Percentiles rank a stretch among this genome's conserved stretches.
Evolutionary conservation across 257 asterid species (phyloP).

Genomic region (Lycium barbarum): DNA sequence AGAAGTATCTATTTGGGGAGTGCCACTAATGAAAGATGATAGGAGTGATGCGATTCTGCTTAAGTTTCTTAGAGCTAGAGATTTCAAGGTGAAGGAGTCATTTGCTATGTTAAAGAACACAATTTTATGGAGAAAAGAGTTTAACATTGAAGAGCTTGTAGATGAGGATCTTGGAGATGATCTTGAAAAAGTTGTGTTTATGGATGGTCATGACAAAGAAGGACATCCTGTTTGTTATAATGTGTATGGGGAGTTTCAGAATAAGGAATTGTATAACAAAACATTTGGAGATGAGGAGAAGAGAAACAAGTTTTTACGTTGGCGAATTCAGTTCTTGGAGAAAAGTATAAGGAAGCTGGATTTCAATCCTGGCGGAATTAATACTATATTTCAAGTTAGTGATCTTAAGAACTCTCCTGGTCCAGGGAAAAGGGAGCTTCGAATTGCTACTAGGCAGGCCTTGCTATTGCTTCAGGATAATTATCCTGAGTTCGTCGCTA

Average conservation of each 20-base stretch:
- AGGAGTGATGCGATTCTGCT: constrained; percentile 75
- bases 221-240: constrained; percentile 80
- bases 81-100: constrained; percentile 74
- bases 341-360: constrained; percentile 71
- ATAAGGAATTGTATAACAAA: constrained; percentile 61
- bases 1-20: constrained; percentile 77
- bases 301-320: constrained; percentile 56
- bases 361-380: constrained; percentile 78
- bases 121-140: constrained; percentile 67
- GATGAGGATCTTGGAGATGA: constrained; percentile 80
- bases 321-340: constrained; percentile 84
- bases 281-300: constrained; percentile 66
- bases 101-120: constrained; percentile 73
- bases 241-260: constrained; percentile 83
- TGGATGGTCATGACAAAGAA: constrained; percentile 81
- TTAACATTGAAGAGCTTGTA: constrained; percentile 64
- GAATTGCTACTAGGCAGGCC: constrained; percentile 83
- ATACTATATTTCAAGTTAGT: constrained; percentile 77
- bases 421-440: constrained; percentile 74
- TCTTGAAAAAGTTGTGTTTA: constrained; percentile 85
- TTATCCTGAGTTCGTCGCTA: constrained; percentile 89
- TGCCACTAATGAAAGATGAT: constrained; percentile 72
- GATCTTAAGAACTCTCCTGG: constrained; percentile 95
- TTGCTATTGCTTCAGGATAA: constrained; percentile 89
- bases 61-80: constrained; percentile 92